Evolutionary conservation across 495 filamentous ascomycete species (phyloP).

Genomic region (Lasiosphaeris hirsuta): DNA sequence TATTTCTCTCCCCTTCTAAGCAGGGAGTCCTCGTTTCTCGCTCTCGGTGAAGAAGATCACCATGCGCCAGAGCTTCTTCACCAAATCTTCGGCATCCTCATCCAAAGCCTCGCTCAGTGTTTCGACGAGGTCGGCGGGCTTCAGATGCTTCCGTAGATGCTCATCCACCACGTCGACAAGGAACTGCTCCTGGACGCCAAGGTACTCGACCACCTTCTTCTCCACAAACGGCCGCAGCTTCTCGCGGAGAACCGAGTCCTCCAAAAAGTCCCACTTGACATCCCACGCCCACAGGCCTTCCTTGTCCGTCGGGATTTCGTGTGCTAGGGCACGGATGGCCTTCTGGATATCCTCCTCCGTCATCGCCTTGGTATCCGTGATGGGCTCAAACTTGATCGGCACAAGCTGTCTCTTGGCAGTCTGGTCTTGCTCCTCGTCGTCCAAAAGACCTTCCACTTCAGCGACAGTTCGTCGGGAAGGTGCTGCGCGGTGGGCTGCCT

Average conservation of each 20-base stretch:
- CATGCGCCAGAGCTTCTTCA: slow-evolving; percentile 98
- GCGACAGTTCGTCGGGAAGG: slow-evolving; percentile 77
- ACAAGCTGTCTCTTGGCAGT: slow-evolving; percentile 76
- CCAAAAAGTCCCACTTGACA: slow-evolving; percentile 92
- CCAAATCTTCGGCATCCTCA: slow-evolving; percentile 89
- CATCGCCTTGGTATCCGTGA: slow-evolving; percentile 64
- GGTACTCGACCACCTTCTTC: slow-evolving; percentile 95
- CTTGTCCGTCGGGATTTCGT: slow-evolving; percentile 84
- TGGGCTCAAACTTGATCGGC: slow-evolving; percentile 85
- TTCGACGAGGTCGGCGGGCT: slow-evolving; percentile 76
- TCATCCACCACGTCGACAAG: slow-evolving; percentile 90
- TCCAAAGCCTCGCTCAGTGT: slow-evolving; percentile 86
- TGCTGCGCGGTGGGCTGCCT: slow-evolving; percentile 65
- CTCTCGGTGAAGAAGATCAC: slow-evolving; percentile 96
- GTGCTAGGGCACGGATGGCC: slow-evolving; percentile 72
- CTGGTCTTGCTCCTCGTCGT: slow-evolving; percentile 83
- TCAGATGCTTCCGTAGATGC: slow-evolving; percentile 72
- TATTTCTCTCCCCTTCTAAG: slow-evolving; percentile 33
- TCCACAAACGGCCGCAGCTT: slow-evolving; percentile 93
- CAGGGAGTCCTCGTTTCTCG: slow-evolving; percentile 84
- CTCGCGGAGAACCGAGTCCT: slow-evolving; percentile 76
- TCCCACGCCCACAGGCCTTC: slow-evolving; percentile 87
- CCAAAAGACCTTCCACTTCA: slow-evolving; percentile 89
- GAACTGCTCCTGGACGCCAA: slow-evolving; percentile 95
- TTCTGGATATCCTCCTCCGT: slow-evolving; percentile 81